phyloP scores from a whole-genome alignment of 768 basidiomycete species.

The Russula ochroleuca region DNA sequence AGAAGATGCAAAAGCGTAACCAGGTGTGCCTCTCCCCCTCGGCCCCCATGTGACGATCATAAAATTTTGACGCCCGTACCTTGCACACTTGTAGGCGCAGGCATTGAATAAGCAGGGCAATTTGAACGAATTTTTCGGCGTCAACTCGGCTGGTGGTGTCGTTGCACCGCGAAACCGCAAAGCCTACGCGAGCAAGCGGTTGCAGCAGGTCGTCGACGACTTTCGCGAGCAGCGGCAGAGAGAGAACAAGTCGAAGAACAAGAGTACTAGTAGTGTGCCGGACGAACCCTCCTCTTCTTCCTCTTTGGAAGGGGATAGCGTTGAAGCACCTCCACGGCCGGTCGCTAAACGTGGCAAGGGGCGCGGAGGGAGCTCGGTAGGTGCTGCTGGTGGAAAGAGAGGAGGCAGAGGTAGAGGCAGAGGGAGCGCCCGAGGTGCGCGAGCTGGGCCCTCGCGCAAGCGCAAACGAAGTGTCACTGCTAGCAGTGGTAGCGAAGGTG shows the following conservation, averaged over 20 bases:
- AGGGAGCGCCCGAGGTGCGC: conserved; percentile 21
- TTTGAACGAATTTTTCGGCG: conserved; percentile 70
- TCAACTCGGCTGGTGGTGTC: conserved; percentile 60
- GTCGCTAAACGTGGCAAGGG: conserved; percentile 5
- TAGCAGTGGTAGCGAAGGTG: conserved; percentile 10
- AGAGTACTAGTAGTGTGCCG: background rate
- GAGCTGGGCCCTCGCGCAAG: conserved; percentile 22
- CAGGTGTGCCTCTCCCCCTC: conserved; percentile 48
- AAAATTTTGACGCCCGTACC: background rate
- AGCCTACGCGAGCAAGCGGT: conserved; percentile 78
- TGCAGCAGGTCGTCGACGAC: conserved; percentile 82
- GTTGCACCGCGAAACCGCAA: conserved; percentile 75
- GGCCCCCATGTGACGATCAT: background rate
- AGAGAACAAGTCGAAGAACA: conserved; percentile 28
- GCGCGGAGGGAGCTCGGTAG: conserved; percentile 2
- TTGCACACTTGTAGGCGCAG: conserved; percentile 41
- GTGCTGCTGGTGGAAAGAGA: background rate
- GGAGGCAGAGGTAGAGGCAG: conserved; percentile 21
- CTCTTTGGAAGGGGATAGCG: background rate
- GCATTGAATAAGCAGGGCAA: conserved; percentile 73
- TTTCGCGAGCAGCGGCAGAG: conserved; percentile 51
- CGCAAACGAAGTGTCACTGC: conserved; percentile 25
- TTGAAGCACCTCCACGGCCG: background rate
- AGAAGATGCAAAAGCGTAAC: conserved; percentile 76
- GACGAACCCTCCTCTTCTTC: conserved; percentile 1